Base-by-base conservation (phyloP, 805 yeast species). In the Candida hungchunana region DNA sequence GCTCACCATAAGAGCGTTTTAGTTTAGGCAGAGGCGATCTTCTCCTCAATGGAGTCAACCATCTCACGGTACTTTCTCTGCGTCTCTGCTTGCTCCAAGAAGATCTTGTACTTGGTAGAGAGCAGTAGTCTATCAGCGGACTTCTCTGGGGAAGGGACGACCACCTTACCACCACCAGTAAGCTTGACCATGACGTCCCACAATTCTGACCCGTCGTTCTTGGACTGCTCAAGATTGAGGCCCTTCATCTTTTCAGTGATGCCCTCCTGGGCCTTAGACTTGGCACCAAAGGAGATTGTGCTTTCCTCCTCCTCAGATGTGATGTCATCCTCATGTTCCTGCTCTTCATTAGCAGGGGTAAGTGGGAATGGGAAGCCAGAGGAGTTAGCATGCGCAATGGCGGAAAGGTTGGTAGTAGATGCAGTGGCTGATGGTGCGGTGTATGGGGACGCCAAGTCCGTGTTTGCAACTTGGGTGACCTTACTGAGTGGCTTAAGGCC, bases 141-240 rank as follows among this genome's bases (percentile, higher is more conserved):
- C 29, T 62, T 61, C 13, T 55, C 62, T 4, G 73, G 59, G 17
- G 76, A 62, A 4, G 98, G 97, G 44, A 66, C 60, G 26, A 93
- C 82, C 10, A 80, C 87, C 47, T 71, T 71, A 29, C 96, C 97
- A 16, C 81, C 76, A 7, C 95, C 90, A 2, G 95, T 82, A 67
- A 89, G 71, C 42, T 72, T 71, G 47, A 74, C 73, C 98, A 93
- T 93, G 25, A 82, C 78, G 24, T 77, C 75, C 97, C 97, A 90
- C 40, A 93, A 66, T 37, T 69, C 71, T 44, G 77, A 79, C 22
- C 85, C 85, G 28, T 50, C 56, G 16, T 39, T 32, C 36, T 42
- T 42, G 18, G 43, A 27, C 14, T 26, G 34, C 9, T 29, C 29
- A 29, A 50, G 37, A 43, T 55, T 51, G 39, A 56, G 55, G 31